Evolutionary conservation across 225 moss, liverwort and hornwort species (phyloP).

Genomic region (Sphagnum tenellum): DNA sequence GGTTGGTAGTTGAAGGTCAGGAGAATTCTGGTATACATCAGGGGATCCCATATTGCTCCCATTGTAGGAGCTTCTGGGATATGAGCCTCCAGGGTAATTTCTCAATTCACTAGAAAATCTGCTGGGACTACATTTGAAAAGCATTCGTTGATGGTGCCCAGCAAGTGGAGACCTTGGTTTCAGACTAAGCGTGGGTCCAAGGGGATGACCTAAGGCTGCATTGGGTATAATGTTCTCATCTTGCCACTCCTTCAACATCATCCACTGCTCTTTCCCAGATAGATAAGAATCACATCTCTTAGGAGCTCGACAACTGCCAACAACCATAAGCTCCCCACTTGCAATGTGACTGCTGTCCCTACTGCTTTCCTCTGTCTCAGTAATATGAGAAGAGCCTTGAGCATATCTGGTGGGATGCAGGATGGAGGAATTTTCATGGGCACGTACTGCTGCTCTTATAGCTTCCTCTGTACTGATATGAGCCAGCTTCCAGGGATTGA

Average conservation of each 20-base stretch:
- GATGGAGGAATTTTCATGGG: slow-evolving; percentile 49
- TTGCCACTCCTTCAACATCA: slow-evolving; percentile 33
- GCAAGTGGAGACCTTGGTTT: no score
- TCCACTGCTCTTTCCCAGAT: slow-evolving; percentile 34
- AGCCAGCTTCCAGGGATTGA: slow-evolving; percentile 88
- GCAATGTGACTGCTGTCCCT: slow-evolving; percentile 50
- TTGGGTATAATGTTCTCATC: slow-evolving; percentile 15
- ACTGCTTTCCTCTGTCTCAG: slow-evolving; percentile 79
- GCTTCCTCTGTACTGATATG: slow-evolving; percentile 63
- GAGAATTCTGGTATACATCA: slow-evolving; percentile 26
- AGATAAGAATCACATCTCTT: slow-evolving; percentile 36
- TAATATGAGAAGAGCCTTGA: slow-evolving; percentile 32
- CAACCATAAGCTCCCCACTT: slow-evolving; percentile 52
- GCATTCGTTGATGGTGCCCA: not conserved
- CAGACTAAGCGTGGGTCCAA: no score
- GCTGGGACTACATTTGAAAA: slow-evolving; percentile 35
- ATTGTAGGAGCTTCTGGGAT: slow-evolving; percentile 33
- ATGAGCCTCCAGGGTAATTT: slow-evolving; percentile 34
- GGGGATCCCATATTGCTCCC: slow-evolving; percentile 37
- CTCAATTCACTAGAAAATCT: slow-evolving; percentile 37
- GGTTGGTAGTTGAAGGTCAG: slow-evolving; percentile 10
- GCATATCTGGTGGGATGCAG: slow-evolving; percentile 32
- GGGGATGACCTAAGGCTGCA: no score
- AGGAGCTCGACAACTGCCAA: slow-evolving; percentile 47
- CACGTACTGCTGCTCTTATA: slow-evolving; percentile 47